Conservation (phyloP, 305 asterid species). For the Solanum chacoense region DNA sequence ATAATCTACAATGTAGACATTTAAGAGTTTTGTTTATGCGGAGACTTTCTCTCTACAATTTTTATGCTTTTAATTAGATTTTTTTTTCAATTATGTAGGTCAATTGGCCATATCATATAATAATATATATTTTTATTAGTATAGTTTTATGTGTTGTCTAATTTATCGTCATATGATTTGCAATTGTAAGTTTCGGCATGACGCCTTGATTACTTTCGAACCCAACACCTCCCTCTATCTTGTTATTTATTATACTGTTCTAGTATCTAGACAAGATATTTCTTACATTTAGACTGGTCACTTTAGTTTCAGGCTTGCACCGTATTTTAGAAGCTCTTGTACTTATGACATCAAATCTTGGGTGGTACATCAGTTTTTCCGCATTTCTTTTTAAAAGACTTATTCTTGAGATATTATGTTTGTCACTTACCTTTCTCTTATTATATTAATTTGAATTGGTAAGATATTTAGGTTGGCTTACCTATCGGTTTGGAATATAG, state of each 20-base stretch:
- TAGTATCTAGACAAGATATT: not conserved
- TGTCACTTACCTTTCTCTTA: not conserved
- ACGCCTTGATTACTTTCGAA: not conserved
- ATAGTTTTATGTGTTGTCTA: not conserved
- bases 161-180: not conserved
- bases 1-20: not conserved
- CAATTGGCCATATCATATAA: not conserved
- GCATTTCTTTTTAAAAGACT: not conserved
- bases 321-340: not conserved
- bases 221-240: not conserved
- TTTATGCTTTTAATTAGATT: no score
- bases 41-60: not conserved
- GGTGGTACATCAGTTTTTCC: not conserved
- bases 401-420: not conserved
- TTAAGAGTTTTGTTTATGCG: not conserved
- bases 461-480: not conserved
- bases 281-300: not conserved
- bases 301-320: not conserved
- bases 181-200: not conserved
- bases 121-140: no score
- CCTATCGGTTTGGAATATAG: no score
- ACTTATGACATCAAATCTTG: not conserved
- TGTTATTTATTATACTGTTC: not conserved
- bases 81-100: not conserved
- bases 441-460: not conserved